Evolutionary conservation across 345 rosid genomes (phyloP).

Genomic region (Gossypium herbaceum): DNA sequence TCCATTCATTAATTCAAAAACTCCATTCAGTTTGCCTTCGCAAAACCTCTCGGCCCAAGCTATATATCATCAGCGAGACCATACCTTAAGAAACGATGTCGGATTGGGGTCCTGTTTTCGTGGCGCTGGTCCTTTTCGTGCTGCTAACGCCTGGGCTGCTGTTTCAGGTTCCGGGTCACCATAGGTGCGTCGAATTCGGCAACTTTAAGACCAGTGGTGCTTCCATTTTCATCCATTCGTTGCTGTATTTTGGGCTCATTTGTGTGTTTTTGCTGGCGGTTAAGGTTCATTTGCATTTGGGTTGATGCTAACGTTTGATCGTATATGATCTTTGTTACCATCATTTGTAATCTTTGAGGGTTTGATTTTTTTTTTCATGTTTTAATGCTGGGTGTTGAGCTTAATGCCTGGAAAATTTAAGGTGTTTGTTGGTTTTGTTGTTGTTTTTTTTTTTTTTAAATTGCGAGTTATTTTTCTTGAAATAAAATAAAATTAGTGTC

Average conservation of each 20-base stretch:
- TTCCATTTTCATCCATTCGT: constrained; percentile 45
- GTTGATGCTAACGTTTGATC: constrained; percentile 3
- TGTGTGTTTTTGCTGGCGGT: constrained; percentile 46
- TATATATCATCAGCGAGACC: too few relatives aligned
- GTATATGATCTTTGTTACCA: too few relatives aligned
- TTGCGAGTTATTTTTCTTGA: too few relatives aligned
- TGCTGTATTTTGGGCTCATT: constrained; percentile 52
- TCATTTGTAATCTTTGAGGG: too few relatives aligned
- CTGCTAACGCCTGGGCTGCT: constrained; percentile 7
- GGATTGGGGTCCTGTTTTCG: constrained; percentile 58
- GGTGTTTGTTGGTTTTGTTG: too few relatives aligned
- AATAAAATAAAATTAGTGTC: too few relatives aligned
- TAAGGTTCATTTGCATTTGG: constrained; percentile 47
- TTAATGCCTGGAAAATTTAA: too few relatives aligned
- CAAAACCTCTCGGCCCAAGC: background rate
- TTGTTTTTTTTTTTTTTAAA: too few relatives aligned
- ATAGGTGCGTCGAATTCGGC: constrained; percentile 7
- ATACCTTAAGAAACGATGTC: constrained; percentile 26
- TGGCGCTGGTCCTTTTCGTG: constrained; percentile 30
- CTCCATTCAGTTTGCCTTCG: background rate
- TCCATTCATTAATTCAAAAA: background rate
- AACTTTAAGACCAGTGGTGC: constrained; percentile 46
- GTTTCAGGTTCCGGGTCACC: constrained; percentile 40
- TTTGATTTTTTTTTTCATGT: too few relatives aligned
- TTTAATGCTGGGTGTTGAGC: too few relatives aligned